Evolutionary conservation across 345 rosid species (phyloP), one percentile per base, ranked within the genome.

Genomic region (Syzygium oleosum): DNA sequence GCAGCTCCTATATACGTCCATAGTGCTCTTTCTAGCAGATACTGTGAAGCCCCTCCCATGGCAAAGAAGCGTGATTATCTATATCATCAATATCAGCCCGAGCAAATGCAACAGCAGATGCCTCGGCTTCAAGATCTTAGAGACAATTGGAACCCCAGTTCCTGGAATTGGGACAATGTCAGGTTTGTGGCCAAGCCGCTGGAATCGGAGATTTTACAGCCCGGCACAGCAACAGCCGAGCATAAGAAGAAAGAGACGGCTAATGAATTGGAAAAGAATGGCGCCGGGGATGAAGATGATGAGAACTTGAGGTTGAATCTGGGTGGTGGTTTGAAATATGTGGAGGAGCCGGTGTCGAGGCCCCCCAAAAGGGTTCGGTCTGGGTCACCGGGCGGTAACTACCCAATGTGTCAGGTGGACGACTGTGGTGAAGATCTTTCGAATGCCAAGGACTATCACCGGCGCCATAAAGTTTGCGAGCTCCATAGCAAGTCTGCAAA

Each of bases 391-490:
- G 97, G 97, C 80, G 87, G 92, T 78, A 91, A 92, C 84, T 93
- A 94, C 85, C 98, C 98, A 19, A 92, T 89, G 95, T 97, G 99
- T 88, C 99, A 97, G 92, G 99, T 97, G 12, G 98, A 97, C 80
- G 92, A 92, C 83, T 97, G 99, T 88, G 92, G 90, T 63, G 98
- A 95, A 87, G 95, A 95, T 91, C 94, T 97, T 9, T 94, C 98
- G 23, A 94, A 53, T 90, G 98, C 94, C 6, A 97, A 97, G 91
- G 99, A 97, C 87, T 97, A 96, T 89, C 99, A 97, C 61, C 95
- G 99, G 84, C 93, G 99, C 34, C 99, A 96, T 92, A 97, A 95
- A 89, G 99, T 97, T 17, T 97, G 99, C 73, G 95, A 95, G 88
- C 86, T 90, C 91, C 99, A 97, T 87, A 97, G 99, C 92, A 97